phyloP scores from a whole-genome alignment of 306 rosid genomes.

The Rubus parviflorus region DNA sequence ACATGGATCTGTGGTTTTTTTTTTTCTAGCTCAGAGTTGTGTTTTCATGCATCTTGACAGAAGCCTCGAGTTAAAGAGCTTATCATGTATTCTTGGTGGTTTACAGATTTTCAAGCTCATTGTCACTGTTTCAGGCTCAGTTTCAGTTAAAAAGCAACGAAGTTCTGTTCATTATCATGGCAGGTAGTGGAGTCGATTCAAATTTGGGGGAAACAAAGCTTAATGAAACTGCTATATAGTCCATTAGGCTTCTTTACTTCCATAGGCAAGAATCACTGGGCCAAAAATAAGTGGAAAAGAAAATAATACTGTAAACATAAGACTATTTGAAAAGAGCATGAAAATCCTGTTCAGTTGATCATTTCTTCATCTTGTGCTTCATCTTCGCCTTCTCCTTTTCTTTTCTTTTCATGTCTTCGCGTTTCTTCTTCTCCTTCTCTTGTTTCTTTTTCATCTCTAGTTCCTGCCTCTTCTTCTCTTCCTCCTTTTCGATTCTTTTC shows the following conservation, averaged over 20 bases:
- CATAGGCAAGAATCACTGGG: background rate
- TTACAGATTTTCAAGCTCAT: no score
- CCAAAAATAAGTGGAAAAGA: background rate
- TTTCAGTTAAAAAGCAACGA: no score
- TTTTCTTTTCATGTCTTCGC: constrained; percentile 8
- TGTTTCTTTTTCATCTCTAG: constrained; percentile 17
- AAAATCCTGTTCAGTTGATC: background rate
- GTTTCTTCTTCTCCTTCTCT: constrained; percentile 10
- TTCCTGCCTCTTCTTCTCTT: constrained; percentile 17
- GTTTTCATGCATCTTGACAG: background rate
- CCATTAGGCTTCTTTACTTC: background rate
- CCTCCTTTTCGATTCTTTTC: constrained; percentile 12
- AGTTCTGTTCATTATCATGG: background rate
- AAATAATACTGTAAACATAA: background rate
- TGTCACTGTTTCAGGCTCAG: no score
- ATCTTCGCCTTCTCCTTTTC: constrained; percentile 20
- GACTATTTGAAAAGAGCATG: background rate
- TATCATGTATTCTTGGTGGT: background rate
- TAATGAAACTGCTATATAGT: background rate
- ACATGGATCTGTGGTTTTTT: background rate
- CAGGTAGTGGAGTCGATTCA: background rate
- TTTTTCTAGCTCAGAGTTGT: background rate
- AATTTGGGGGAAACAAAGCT: background rate
- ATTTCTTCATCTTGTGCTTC: constrained; percentile 34
- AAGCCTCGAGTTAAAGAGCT: background rate